phyloP scores from a whole-genome alignment of 139 green algal genomes.

The Nannochloris sp. region DNA sequence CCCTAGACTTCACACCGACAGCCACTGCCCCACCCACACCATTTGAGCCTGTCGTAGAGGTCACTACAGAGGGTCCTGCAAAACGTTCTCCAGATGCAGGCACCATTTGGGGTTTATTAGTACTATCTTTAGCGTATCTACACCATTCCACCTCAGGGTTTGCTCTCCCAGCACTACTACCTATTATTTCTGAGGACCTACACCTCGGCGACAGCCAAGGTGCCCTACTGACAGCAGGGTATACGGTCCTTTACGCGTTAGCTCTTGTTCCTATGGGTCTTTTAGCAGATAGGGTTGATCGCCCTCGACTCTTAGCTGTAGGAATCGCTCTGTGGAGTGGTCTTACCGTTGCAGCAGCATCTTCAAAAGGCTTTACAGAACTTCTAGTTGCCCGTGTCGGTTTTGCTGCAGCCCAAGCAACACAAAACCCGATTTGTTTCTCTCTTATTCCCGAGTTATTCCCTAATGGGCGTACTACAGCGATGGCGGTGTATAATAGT shows the following conservation, averaged over 20 bases:
- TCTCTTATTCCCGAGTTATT: conserved; percentile 84
- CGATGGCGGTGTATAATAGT: conserved; percentile 81
- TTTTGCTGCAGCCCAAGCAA: conserved; percentile 73
- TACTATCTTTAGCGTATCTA: conserved; percentile 70
- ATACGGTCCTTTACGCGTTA: conserved; percentile 75
- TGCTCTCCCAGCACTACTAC: conserved; percentile 71
- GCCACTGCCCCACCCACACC: neutral
- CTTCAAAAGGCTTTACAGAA: conserved; percentile 37
- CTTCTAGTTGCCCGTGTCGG: conserved; percentile 59
- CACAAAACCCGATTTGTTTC: conserved; percentile 81
- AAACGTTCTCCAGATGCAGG: conserved; percentile 16
- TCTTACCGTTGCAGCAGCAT: conserved; percentile 55
- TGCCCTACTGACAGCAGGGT: conserved; percentile 46
- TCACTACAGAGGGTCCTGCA: no score
- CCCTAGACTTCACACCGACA: neutral
- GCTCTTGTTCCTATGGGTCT: conserved; percentile 72
- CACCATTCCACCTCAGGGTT: conserved; percentile 73
- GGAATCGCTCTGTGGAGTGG: conserved; percentile 60
- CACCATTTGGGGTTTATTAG: conserved; percentile 61
- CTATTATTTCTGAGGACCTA: conserved; percentile 70
- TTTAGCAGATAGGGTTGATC: conserved; percentile 61
- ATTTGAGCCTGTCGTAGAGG: neutral
- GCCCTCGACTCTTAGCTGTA: conserved; percentile 61
- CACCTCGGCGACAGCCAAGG: conserved; percentile 58
- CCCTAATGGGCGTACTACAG: conserved; percentile 63